Evolutionary conservation across 441 rosid species (phyloP).

Genomic region (Isatis lusitanica): DNA sequence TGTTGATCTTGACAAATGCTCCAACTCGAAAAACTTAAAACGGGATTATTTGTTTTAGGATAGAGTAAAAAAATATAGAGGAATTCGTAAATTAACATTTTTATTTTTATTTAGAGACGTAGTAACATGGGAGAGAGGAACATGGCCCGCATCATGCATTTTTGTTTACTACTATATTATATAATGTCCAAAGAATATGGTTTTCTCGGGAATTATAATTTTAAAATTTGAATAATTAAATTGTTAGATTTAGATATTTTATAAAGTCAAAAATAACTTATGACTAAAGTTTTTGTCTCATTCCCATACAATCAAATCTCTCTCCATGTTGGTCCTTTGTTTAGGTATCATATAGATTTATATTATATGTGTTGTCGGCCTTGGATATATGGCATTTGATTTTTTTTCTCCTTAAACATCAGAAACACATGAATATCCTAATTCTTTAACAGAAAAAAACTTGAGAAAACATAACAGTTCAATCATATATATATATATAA

Average conservation of each 20-base stretch:
- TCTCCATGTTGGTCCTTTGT: slow-evolving; percentile 30
- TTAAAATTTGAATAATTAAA: not conserved
- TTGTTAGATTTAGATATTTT: slow-evolving; percentile 1
- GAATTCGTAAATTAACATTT: not conserved
- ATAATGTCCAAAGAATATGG: not conserved
- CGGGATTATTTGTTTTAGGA: not conserved
- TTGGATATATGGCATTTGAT: not conserved
- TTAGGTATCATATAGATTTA: slow-evolving; percentile 17
- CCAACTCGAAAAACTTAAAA: not conserved
- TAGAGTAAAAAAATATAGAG: not conserved
- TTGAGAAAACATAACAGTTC: not conserved
- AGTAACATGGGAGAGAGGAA: slow-evolving; percentile 35
- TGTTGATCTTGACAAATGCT: not conserved
- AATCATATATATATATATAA: not conserved
- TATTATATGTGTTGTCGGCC: slow-evolving; percentile 17
- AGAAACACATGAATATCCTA: not conserved
- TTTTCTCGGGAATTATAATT: not conserved
- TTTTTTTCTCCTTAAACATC: not conserved
- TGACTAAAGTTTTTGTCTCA: slow-evolving; percentile 30
- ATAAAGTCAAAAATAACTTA: slow-evolving; percentile 4
- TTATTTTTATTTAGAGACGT: not conserved
- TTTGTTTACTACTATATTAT: slow-evolving; percentile 30
- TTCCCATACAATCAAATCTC: slow-evolving; percentile 24
- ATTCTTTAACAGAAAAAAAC: not conserved
- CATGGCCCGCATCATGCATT: slow-evolving; percentile 38